These are phyloP conservation scores for Clausena lansium DNA, from an alignment of 345 rosid species.

Conservation along the genomic window DNA sequence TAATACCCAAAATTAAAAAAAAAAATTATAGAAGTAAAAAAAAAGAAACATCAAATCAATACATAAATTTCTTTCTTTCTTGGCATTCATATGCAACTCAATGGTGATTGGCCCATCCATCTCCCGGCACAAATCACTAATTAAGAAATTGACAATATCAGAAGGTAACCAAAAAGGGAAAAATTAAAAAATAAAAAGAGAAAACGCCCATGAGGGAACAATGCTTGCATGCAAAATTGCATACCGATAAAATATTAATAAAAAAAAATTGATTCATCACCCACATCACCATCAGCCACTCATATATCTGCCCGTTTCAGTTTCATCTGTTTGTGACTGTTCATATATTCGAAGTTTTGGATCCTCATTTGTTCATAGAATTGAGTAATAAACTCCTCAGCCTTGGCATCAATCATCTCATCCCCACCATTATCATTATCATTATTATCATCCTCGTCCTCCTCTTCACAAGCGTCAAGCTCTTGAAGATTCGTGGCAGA, in stretches of 20 bases:
- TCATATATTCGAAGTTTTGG: constrained; percentile 24
- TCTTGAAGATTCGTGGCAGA: constrained; percentile 49
- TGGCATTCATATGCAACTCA: no score
- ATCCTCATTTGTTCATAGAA: constrained; percentile 61
- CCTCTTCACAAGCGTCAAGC: constrained; percentile 26
- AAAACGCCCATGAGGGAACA: neutral
- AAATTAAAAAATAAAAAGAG: neutral
- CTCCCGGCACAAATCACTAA: neutral
- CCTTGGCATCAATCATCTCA: constrained; percentile 70
- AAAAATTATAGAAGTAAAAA: neutral
- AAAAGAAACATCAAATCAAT: neutral
- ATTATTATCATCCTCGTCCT: constrained; percentile 16
- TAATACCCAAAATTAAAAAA: neutral
- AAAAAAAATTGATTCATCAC: no score
- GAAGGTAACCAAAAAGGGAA: neutral
- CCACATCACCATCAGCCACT: neutral
- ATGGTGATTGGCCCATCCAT: neutral
- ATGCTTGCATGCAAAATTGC: neutral
- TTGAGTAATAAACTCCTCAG: constrained; percentile 59
- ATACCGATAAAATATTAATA: neutral
- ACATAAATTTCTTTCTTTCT: no score
- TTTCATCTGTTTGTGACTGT: neutral
- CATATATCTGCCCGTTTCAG: neutral
- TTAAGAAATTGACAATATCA: neutral
- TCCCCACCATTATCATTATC: constrained; percentile 37